Evolutionary conservation across 2,329 filamentous ascomycete genomes (phyloP).

Genomic region (Xylaria arbuscula): DNA sequence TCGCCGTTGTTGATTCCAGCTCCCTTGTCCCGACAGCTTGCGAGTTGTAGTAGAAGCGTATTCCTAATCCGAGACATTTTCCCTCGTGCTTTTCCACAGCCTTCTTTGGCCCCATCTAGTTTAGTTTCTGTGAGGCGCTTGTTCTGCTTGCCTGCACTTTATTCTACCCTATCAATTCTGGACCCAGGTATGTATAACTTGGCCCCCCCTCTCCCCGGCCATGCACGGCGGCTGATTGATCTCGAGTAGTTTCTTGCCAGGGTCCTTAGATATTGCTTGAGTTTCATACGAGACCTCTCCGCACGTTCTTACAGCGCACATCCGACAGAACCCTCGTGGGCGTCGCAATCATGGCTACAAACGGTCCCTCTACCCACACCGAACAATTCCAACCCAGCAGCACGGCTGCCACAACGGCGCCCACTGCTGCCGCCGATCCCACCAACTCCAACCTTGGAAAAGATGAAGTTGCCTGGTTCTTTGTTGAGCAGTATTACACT

Average conservation of each 20-base stretch:
- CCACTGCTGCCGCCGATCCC: slow-evolving; percentile 47
- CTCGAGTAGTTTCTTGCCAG: slow-evolving; percentile 18
- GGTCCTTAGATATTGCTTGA: slow-evolving; percentile 19
- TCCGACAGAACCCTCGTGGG: slow-evolving; percentile 25
- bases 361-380: slow-evolving; percentile 63
- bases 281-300: slow-evolving; percentile 27
- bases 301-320: slow-evolving; percentile 32
- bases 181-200: slow-evolving; percentile 35
- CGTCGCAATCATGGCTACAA: slow-evolving; percentile 64
- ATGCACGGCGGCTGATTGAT: slow-evolving; percentile 22
- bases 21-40: slow-evolving; percentile 25
- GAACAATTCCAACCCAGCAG: slow-evolving; percentile 54
- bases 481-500: slow-evolving; percentile 99
- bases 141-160: slow-evolving; percentile 34
- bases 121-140: slow-evolving; percentile 36
- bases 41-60: slow-evolving; percentile 25
- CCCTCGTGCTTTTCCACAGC: slow-evolving; percentile 14
- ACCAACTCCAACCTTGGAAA: slow-evolving; percentile 68
- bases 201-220: neutral
- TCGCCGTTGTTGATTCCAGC: slow-evolving; percentile 18
- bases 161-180: slow-evolving; percentile 21
- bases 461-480: slow-evolving; percentile 99
- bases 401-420: slow-evolving; percentile 49
- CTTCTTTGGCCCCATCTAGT: slow-evolving; percentile 31
- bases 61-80: slow-evolving; percentile 33